A percentile compares a stretch with the other conserved stretches of the same genome.
Evolutionary conservation across 345 rosid species (phyloP).

Genomic region (Pistacia integerrima): DNA sequence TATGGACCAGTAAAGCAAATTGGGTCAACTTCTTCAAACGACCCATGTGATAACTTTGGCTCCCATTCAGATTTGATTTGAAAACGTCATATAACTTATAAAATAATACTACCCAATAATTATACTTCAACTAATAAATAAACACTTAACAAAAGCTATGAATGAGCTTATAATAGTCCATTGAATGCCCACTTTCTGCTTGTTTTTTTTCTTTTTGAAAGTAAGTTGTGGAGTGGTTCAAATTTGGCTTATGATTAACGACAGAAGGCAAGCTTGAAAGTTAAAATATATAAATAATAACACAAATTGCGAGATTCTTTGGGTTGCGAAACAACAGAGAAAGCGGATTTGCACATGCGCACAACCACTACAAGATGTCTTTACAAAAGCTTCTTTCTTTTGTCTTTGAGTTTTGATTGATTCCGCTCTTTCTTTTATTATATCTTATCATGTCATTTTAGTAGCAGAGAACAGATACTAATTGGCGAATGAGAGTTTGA

Average conservation of each 20-base stretch:
- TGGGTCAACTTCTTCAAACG: too few species aligned
- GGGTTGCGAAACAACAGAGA: background rate
- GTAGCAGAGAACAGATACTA: too few species aligned
- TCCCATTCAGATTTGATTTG: too few species aligned
- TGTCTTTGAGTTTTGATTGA: conserved; percentile 6
- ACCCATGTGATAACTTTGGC: too few species aligned
- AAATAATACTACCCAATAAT: too few species aligned
- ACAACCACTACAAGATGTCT: background rate
- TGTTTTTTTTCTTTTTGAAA: background rate
- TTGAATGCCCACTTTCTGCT: background rate
- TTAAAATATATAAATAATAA: background rate
- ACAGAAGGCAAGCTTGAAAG: conserved; percentile 1
- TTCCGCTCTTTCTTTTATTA: background rate
- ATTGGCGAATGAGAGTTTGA: too few species aligned
- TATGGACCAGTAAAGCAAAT: background rate
- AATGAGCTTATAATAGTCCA: background rate
- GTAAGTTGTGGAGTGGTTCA: background rate
- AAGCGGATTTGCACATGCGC: conserved; percentile 11
- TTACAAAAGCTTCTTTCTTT: conserved; percentile 3
- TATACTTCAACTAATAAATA: too few species aligned
- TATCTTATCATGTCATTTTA: too few species aligned
- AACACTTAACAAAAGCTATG: too few species aligned
- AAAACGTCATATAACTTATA: too few species aligned
- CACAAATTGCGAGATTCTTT: background rate
- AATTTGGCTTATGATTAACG: too few species aligned